Percentiles rank a stretch among this genome's conserved stretches.
Conservation (phyloP, 2,329 filamentous ascomycete genomes). For the Pseudocercospora eumusae region DNA sequence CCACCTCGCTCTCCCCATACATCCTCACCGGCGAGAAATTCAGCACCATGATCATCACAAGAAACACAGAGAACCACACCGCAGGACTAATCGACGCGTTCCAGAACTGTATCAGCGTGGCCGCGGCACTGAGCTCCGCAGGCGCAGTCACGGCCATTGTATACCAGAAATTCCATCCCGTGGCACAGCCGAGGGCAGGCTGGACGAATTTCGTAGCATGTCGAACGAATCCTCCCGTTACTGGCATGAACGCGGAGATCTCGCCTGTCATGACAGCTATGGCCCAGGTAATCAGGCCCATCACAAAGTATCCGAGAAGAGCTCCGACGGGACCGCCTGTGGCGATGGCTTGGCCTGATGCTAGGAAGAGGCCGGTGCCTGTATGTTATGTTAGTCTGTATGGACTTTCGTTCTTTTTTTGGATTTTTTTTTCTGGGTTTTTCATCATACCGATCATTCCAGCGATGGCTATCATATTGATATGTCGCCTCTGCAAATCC, state of each 20-base stretch:
- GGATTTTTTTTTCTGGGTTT: neutral
- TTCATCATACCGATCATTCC: constrained; percentile 27
- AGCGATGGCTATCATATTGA: constrained; percentile 32
- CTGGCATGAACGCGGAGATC: constrained; percentile 43
- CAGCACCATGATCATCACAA: constrained; percentile 39
- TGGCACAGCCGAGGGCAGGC: constrained; percentile 37
- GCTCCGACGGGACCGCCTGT: constrained; percentile 30
- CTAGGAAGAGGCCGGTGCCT: constrained; percentile 36
- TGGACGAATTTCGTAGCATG: constrained; percentile 44
- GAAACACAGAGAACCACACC: constrained; percentile 41
- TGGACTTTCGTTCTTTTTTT: neutral
- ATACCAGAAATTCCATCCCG: constrained; percentile 45
- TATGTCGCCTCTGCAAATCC: constrained; percentile 29
- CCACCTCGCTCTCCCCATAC: constrained; percentile 26
- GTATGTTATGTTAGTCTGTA: neutral
- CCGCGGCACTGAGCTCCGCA: constrained; percentile 21
- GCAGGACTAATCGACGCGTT: constrained; percentile 36
- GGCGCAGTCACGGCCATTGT: constrained; percentile 30
- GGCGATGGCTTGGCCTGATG: constrained; percentile 28
- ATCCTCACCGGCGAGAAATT: constrained; percentile 34
- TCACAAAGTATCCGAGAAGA: constrained; percentile 43
- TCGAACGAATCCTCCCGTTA: constrained; percentile 44
- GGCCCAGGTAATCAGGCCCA: constrained; percentile 41
- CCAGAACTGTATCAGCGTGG: constrained; percentile 36
- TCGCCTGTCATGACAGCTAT: constrained; percentile 44